These are phyloP conservation scores for Aureobasidium vineae DNA, from an alignment of 2,329 filamentous ascomycete genomes.

Conservation along the genomic window DNA sequence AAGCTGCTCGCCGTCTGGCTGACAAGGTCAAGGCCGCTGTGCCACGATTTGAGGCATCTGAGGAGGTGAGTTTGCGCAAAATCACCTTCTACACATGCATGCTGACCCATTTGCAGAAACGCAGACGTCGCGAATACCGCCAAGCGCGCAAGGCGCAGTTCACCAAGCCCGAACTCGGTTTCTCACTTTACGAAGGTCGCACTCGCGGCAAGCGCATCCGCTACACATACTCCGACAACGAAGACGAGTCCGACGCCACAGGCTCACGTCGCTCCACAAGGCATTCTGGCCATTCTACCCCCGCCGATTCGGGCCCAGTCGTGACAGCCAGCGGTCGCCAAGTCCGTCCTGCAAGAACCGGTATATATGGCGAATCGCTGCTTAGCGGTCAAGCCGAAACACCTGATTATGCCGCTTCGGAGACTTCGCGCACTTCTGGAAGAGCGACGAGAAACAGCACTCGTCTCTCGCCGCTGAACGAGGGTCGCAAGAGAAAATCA, in stretches of 20 bases:
- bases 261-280: constrained; percentile 64
- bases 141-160: constrained; percentile 83
- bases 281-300: constrained; percentile 67
- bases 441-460: constrained; percentile 39
- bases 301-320: constrained; percentile 65
- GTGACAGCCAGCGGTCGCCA: constrained; percentile 86
- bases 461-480: constrained; percentile 33
- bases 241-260: constrained; percentile 67
- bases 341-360: constrained; percentile 63
- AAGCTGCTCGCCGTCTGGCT: constrained; percentile 73
- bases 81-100: background rate
- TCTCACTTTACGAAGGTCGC: constrained; percentile 92
- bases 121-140: constrained; percentile 87
- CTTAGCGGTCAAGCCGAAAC: constrained; percentile 54
- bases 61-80: constrained; percentile 62
- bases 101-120: constrained; percentile 61
- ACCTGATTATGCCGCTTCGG: constrained; percentile 45
- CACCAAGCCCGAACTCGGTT: constrained; percentile 79
- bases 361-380: constrained; percentile 63
- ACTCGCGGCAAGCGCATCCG: constrained; percentile 95
- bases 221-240: constrained; percentile 93
- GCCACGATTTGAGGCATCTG: constrained; percentile 86
- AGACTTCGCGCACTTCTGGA: constrained; percentile 47
- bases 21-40: constrained; percentile 76
- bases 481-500: constrained; percentile 47